phyloP scores from a whole-genome alignment of 176 grass and related monocot species.

The Olyra latifolia region DNA sequence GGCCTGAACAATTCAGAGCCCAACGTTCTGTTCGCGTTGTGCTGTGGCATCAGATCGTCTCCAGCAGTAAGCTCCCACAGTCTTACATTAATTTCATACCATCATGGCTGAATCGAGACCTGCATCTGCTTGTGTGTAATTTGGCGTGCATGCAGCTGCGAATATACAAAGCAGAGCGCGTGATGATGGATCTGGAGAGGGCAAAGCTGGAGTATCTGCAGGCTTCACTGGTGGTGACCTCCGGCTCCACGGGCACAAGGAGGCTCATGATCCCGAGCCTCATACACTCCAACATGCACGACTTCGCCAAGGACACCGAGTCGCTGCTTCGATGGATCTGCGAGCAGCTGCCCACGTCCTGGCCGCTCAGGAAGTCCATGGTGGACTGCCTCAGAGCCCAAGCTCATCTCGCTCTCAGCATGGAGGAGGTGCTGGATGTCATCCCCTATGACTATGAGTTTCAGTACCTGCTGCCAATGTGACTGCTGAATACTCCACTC shows the following conservation, averaged over 20 bases:
- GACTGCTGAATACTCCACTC: not conserved
- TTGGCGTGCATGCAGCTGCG: constrained; percentile 46
- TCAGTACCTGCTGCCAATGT: constrained; percentile 80
- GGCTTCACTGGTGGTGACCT: constrained; percentile 75
- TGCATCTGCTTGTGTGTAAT: too few species aligned
- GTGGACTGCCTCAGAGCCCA: constrained; percentile 63
- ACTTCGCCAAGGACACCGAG: constrained; percentile 66
- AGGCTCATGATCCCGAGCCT: constrained; percentile 72
- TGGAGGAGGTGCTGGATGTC: constrained; percentile 42
- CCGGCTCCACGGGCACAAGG: constrained; percentile 10
- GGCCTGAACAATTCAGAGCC: constrained; percentile 58
- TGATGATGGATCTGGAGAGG: constrained; percentile 65
- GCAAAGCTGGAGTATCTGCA: constrained; percentile 89
- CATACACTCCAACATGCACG: constrained; percentile 62
- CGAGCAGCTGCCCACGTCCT: constrained; percentile 89
- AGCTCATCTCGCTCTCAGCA: too few species aligned
- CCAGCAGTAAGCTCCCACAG: constrained; percentile 66
- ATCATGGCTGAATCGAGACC: not conserved
- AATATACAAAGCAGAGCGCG: constrained; percentile 68
- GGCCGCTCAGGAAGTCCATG: constrained; percentile 90
- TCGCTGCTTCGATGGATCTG: constrained; percentile 64
- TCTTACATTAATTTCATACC: not conserved
- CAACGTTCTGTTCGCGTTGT: constrained; percentile 80
- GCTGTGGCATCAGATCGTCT: constrained; percentile 80
- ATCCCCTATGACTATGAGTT: constrained; percentile 70